These are phyloP conservation scores for Fraxinus excelsior DNA, from an alignment of 257 asterid genomes.

Conservation along the genomic window DNA sequence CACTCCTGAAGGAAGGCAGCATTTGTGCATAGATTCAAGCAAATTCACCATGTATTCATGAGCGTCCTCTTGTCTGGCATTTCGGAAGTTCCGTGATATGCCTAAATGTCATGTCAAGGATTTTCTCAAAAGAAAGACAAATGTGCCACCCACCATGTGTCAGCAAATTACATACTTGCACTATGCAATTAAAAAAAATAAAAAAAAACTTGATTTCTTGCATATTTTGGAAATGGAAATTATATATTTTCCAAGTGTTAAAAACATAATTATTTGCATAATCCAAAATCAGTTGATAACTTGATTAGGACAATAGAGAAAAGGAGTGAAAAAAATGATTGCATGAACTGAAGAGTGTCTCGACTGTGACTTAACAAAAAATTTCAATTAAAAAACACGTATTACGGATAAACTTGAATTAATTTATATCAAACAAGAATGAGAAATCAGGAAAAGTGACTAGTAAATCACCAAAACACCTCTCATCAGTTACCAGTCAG, in stretches of 20 bases:
- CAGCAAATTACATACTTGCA: not conserved
- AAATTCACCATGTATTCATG: slow-evolving; percentile 97
- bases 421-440: not conserved
- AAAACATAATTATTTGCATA: not conserved
- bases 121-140: slow-evolving; percentile 16
- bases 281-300: slow-evolving; percentile 9
- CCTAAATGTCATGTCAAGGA: slow-evolving; percentile 63
- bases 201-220: not conserved
- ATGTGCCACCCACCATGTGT: not conserved
- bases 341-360: not conserved
- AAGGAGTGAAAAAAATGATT: slow-evolving; percentile 2
- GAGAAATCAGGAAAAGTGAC: not conserved
- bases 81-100: slow-evolving; percentile 88
- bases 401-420: not conserved
- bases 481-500: too few species aligned
- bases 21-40: slow-evolving; percentile 94
- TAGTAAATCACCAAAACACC: not conserved
- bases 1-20: slow-evolving; percentile 96
- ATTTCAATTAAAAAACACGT: not conserved
- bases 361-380: not conserved
- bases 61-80: slow-evolving; percentile 95
- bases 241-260: not conserved
- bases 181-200: not conserved
- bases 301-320: not conserved
- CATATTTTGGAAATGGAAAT: not conserved